Base-by-base conservation (phyloP, 805 yeast species). In the Lachancea cidri region DNA sequence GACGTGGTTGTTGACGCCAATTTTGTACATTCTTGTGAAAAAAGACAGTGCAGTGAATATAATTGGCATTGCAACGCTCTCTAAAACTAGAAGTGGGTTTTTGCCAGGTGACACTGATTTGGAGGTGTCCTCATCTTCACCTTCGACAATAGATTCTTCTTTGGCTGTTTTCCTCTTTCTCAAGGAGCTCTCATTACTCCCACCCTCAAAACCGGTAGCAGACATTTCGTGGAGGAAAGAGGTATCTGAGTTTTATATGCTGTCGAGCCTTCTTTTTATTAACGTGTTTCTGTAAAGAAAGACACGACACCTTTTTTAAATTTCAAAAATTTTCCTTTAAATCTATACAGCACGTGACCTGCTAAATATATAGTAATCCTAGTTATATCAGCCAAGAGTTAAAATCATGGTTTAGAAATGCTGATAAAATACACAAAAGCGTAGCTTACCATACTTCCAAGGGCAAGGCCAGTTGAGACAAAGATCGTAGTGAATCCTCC, bases 401-500 rank as follows among this genome's bases (percentile, higher is more conserved):
- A n/a, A n/a, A n/a, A n/a, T 22, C 11, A 22, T 22, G 29, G 6
- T 16, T n/a, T 33, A 35, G 15, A 29, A 4, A 33, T 18, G 5
- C 30, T 22, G 13, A 55, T 46, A 24, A 48, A 33, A 32, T 42
- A 57, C 2, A 81, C 89, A 45, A 85, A 70, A 2, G 77, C 46
- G 54, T 87, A 91, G 54, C 95, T 84, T 40, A 80, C 55, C 1
- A 87, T 46, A 44, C 95, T 81, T 4, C 98, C 98, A 2, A 72
- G 66, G 0, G 93, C 79, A 38, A 91, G 71, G 0, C 96, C 96
- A 8, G 79, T 56, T 42, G 89, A 80, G 38, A 89, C 74, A 49
- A 86, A 79, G 17, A 89, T 77, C 1, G 87, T 79, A 34, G 95
- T 81, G 58, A 89, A 85, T 3, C 97, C 97, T 34, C 96, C 96